Base-by-base conservation (phyloP, 1,284 basidiomycete genomes). In the Boletus hoseneyae region DNA sequence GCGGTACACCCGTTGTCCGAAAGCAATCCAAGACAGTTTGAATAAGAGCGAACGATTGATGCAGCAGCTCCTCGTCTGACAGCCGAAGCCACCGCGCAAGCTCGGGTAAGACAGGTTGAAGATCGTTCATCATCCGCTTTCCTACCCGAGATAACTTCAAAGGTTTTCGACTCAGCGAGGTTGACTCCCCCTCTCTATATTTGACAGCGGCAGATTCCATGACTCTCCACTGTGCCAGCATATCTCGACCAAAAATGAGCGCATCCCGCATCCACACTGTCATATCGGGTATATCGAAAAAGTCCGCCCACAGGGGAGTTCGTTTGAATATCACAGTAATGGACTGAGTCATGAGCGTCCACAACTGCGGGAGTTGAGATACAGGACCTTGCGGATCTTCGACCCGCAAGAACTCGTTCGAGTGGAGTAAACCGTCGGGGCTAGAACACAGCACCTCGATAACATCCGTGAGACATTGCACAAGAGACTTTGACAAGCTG, bases 241-340 rank as follows among this genome's bases (percentile, higher is more conserved):
- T 78, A 59, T 93, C 87, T 57, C 88, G 74, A 13, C 87, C 91
- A 63, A 96, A 93, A 50, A 97, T 93, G 47, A 97, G 75, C 1
- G 93, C 94, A 65, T 97, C 95, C 53, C 93, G 83, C 95, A 98
- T 97, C 94, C 94, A 98, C 42, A 86, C 80, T 21, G 88, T 79
- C 93, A 98, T 96, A 47, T 85, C 83, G 27, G 84, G 79, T 60
- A 82, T 83, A 52, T 89, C 85, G 64, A 90, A 91, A 62, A 78
- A 87, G 10, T 73, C 69, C 0, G 95, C 82, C 94, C 94, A 98
- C 18, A 73, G 65, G 0, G 87, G 85, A 3, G 93, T 94, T 46
- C 81, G 78, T 59, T 80, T 82, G 72, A 96, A 96, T 55, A 97
- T 92, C 47, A 87, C 76, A 0, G 87, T 79, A 41, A 95, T 79